Percentiles rank a stretch among this genome's conserved stretches.
Conservation (phyloP, 805 yeast species). For the Lipomyces oligophaga region DNA sequence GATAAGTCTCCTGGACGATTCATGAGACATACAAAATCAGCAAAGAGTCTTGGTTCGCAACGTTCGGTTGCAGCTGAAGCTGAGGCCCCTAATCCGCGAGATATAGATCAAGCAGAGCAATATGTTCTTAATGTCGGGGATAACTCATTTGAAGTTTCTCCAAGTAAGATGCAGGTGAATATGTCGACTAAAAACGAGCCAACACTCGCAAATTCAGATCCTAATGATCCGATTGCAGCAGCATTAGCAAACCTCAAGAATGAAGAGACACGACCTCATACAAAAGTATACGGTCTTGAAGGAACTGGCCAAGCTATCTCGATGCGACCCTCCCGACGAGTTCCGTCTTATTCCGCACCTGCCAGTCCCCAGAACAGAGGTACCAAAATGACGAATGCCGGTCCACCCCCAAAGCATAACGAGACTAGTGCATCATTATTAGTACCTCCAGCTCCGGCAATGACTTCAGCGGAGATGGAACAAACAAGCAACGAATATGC, state of each 20-base stretch:
- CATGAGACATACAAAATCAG: conserved; percentile 1
- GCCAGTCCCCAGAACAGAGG: conserved; percentile 26
- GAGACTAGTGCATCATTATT: conserved; percentile 10
- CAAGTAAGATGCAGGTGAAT: not conserved
- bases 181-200: not conserved
- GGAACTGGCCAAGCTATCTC: not conserved
- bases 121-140: conserved; percentile 27
- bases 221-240: conserved; percentile 51
- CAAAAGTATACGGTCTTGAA: conserved; percentile 11
- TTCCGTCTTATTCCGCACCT: conserved; percentile 34
- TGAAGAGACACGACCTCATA: conserved; percentile 8
- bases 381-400: conserved; percentile 6
- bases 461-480: conserved; percentile 43
- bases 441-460: conserved; percentile 36
- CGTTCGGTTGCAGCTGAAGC: not conserved
- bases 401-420: conserved; percentile 15
- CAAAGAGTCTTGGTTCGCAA: not conserved
- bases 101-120: conserved; percentile 20
- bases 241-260: conserved; percentile 47
- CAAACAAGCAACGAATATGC: conserved; percentile 32
- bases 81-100: conserved; percentile 3
- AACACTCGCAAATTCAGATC: not conserved
- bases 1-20: conserved; percentile 2
- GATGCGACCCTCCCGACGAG: conserved; percentile 19
- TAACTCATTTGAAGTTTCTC: conserved; percentile 18